These are phyloP conservation scores for Boletus huronensis DNA, from an alignment of 768 basidiomycete genomes.

Conservation along the genomic window DNA sequence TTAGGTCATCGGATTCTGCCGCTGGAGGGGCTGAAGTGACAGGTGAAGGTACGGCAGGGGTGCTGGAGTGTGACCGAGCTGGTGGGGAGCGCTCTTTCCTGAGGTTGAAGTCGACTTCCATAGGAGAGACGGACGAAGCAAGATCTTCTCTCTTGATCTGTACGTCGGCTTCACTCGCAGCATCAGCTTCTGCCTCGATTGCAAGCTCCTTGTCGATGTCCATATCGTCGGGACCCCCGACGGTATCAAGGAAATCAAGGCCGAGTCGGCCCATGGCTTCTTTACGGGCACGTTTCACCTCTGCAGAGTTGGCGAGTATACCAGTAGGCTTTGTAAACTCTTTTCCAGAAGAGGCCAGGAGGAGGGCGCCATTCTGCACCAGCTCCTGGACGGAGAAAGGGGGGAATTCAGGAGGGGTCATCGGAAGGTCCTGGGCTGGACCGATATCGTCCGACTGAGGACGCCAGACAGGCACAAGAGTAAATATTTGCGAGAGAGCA, in stretches of 20 bases:
- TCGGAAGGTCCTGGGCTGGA: constrained; percentile 26
- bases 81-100: constrained; percentile 40
- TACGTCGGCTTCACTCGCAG: constrained; percentile 40
- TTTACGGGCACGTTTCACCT: constrained; percentile 83
- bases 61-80: constrained; percentile 43
- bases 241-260: constrained; percentile 76
- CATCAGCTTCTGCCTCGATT: constrained; percentile 50
- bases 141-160: constrained; percentile 40
- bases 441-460: constrained; percentile 30
- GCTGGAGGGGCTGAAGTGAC: constrained; percentile 38
- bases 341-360: constrained; percentile 91
- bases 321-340: constrained; percentile 79
- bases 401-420: constrained; percentile 55
- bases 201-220: constrained; percentile 82
- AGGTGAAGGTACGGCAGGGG: constrained; percentile 48
- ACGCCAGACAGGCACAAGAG: constrained; percentile 78
- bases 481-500: constrained; percentile 84
- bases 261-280: constrained; percentile 88
- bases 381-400: constrained; percentile 75
- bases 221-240: constrained; percentile 72
- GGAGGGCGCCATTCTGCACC: constrained; percentile 68
- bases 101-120: constrained; percentile 42
- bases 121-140: constrained; percentile 35
- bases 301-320: constrained; percentile 67
- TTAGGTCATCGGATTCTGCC: constrained; percentile 41